A percentile compares a stretch with the other conserved stretches of the same genome.
Conservation (phyloP, 306 rosid genomes). For the Dryas octopetala region DNA sequence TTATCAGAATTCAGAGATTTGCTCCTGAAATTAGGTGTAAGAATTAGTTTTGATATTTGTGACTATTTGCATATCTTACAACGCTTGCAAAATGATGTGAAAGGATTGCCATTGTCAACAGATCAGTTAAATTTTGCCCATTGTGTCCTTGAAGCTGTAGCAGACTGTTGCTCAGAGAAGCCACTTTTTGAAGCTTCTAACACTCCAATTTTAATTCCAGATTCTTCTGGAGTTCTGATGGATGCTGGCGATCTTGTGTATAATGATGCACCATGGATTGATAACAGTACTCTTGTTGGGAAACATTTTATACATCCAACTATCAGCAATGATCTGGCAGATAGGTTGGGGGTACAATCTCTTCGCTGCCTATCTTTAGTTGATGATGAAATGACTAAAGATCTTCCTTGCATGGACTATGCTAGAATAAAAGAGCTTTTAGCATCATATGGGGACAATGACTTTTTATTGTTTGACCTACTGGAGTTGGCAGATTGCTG, state of each 20-base stretch:
- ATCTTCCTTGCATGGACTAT: conserved; percentile 88
- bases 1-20: conserved; percentile 75
- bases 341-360: conserved; percentile 79
- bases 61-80: conserved; percentile 76
- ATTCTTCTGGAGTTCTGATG: conserved; percentile 74
- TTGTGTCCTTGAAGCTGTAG: conserved; percentile 87
- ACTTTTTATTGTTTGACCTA: conserved; percentile 81
- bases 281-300: conserved; percentile 61
- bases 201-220: conserved; percentile 73
- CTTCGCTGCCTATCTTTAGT: conserved; percentile 86
- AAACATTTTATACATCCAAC: conserved; percentile 80
- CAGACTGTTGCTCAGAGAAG: conserved; percentile 72
- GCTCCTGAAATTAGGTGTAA: conserved; percentile 74
- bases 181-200: conserved; percentile 53
- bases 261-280: conserved; percentile 99
- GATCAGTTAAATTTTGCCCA: conserved; percentile 84
- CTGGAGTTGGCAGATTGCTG: conserved; percentile 99
- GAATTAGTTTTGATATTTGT: conserved; percentile 66
- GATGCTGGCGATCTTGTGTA: conserved; percentile 66
- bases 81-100: conserved; percentile 67
- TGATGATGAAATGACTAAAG: conserved; percentile 80
- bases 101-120: conserved; percentile 62
- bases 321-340: conserved; percentile 88
- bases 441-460: conserved; percentile 66
- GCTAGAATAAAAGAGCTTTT: conserved; percentile 79